Base-by-base conservation (phyloP, 2,329 filamentous ascomycete species). In the Claviceps monticola region DNA sequence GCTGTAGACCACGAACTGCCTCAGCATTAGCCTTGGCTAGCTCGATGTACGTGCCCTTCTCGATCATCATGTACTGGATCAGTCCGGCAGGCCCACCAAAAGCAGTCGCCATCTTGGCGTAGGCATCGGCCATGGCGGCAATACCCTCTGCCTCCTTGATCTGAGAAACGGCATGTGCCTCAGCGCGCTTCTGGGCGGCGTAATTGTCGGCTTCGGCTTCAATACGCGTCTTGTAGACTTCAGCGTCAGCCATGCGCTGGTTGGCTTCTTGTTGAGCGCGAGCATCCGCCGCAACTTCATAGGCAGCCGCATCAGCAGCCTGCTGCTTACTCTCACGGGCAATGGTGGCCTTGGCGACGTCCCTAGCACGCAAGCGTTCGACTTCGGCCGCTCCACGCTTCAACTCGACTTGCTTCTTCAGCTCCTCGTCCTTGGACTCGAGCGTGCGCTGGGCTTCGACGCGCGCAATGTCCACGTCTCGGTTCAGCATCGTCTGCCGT, bases 41-140 rank as follows among this genome's bases (percentile, higher is more conserved):
- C 59, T 83, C 77, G 62, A 86, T 78, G 66, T 88, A 91, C 0
- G 84, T 86, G 59, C 83, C 83, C 66, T 84, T 84, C 70, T 90
- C 83, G 62, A 95, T 81, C 88, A 94, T 94, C 69, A 91, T 77
- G 73, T 86, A 91, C 65, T 90, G 84, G 59, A 94, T 73, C 53
- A 95, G 74, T 34, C 85, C 86, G 38, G 82, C 76, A 2, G 88
- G 85, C 0, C 88, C 88, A 54, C 88, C 88, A 46, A 94, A 81
- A 0, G 86, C 86, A 1, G 75, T 67, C 2, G 83, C 74, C 61
- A 94, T 75, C 60, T 83, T 80, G 56, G 73, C 74, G 66, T 93
- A 94, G n/a, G 86, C 87, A 51, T 83, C 81, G 1, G 88, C 86
- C 80, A 89, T 88, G 59, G 86, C 85, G 0, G 72, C 66, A 38